These are phyloP conservation scores for Leccinum arenicola DNA, from an alignment of 768 basidiomycete genomes.

Conservation along the genomic window DNA sequence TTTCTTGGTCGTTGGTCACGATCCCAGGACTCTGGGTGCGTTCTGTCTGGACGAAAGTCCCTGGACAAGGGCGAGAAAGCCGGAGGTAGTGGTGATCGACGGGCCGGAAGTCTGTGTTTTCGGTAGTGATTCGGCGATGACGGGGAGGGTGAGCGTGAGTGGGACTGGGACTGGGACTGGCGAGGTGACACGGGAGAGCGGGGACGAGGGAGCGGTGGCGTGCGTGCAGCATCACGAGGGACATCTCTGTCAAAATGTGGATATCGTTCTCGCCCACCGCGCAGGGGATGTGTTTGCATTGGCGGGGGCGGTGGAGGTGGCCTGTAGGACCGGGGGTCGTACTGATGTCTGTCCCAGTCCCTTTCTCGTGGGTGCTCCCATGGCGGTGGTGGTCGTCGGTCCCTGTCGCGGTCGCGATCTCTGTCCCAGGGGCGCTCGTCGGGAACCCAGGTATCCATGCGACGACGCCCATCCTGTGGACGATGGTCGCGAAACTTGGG, in stretches of 20 bases:
- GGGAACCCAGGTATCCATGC: slow-evolving; percentile 24
- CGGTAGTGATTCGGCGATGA: slow-evolving; percentile 32
- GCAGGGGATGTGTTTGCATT: slow-evolving; percentile 11
- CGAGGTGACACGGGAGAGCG: slow-evolving; percentile 23
- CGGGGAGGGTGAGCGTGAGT: slow-evolving; percentile 41
- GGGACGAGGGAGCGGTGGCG: slow-evolving; percentile 20
- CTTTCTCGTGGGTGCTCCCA: slow-evolving; percentile 27
- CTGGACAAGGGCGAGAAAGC: slow-evolving; percentile 40
- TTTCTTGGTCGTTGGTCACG: slow-evolving; percentile 38
- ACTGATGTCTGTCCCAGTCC: slow-evolving; percentile 22
- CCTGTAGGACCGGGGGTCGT: slow-evolving; percentile 22
- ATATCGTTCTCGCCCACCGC: slow-evolving; percentile 26
- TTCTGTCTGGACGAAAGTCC: slow-evolving; percentile 33
- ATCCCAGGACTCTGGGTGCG: slow-evolving; percentile 33
- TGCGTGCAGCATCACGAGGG: slow-evolving; percentile 22
- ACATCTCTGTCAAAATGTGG: slow-evolving; percentile 19
- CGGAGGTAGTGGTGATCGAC: slow-evolving; percentile 35
- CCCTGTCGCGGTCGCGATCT: slow-evolving; percentile 25
- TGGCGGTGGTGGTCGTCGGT: slow-evolving; percentile 20
- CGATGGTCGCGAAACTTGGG: slow-evolving; percentile 21
- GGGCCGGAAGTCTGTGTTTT: slow-evolving; percentile 35
- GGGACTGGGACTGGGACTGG: slow-evolving; percentile 34
- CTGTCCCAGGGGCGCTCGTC: slow-evolving; percentile 28
- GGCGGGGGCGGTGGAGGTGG: slow-evolving; percentile 4
- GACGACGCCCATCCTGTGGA: slow-evolving; percentile 23